phyloP scores from a whole-genome alignment of 305 asterid genomes.

The Fraxinus greggii region DNA sequence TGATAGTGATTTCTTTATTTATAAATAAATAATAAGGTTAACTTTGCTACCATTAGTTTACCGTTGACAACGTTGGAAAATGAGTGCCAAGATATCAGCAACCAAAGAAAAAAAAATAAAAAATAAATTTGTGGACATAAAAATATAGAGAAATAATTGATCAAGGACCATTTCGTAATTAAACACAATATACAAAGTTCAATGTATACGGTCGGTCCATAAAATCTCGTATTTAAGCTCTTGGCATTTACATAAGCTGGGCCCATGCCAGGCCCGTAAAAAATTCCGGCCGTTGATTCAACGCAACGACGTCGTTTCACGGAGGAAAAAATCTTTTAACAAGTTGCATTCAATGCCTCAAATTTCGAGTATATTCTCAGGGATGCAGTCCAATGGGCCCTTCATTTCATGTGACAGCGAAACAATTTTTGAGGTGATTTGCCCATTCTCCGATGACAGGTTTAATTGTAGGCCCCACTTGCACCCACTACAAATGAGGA shows the following conservation, averaged over 20 bases:
- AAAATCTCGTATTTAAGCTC: background rate
- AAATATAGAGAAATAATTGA: background rate
- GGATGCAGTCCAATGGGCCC: background rate
- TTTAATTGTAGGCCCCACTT: background rate
- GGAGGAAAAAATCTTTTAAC: background rate
- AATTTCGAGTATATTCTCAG: background rate
- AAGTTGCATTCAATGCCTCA: background rate
- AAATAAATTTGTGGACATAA: background rate
- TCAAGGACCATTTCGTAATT: background rate
- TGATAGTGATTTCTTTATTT: background rate
- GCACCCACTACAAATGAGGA: background rate
- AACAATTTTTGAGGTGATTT: background rate
- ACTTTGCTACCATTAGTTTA: background rate
- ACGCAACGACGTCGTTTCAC: background rate
- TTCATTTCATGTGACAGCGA: background rate
- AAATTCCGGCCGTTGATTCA: background rate
- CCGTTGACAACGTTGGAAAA: background rate
- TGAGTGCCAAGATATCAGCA: background rate
- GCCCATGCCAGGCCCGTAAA: background rate
- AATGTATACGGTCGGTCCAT: background rate
- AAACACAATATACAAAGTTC: background rate
- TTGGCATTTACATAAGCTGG: background rate
- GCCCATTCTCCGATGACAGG: background rate
- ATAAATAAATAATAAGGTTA: background rate
- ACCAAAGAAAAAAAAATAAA: background rate